phyloP scores from a whole-genome alignment of 164 flowering plant genomes.

The Chloranthus sessilifolius region DNA sequence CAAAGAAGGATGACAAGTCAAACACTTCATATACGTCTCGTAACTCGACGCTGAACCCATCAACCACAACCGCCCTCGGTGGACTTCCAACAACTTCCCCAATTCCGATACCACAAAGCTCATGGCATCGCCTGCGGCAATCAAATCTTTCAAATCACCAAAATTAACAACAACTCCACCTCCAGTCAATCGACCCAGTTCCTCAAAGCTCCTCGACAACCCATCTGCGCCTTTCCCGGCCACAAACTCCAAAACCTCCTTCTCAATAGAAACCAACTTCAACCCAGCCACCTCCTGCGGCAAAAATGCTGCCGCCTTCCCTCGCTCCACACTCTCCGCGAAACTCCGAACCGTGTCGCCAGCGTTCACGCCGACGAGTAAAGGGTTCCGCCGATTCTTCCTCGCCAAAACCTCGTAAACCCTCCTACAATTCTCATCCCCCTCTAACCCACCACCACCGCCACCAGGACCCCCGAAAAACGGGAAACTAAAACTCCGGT shows the following conservation, averaged over 20 bases:
- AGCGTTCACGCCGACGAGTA: constrained; percentile 70
- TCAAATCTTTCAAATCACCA: constrained; percentile 64
- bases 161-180: constrained; percentile 52
- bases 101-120: constrained; percentile 35
- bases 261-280: constrained; percentile 38
- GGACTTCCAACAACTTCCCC: constrained; percentile 38
- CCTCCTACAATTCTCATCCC: constrained; percentile 44
- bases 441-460: constrained; percentile 17
- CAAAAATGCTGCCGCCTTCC: constrained; percentile 17
- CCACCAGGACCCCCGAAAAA: constrained; percentile 33
- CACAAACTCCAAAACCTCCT: constrained; percentile 28
- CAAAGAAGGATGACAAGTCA: constrained; percentile 50
- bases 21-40: constrained; percentile 61
- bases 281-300: constrained; percentile 45
- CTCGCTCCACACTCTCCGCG: constrained; percentile 33
- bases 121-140: constrained; percentile 29
- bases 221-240: constrained; percentile 21
- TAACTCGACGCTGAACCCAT: constrained; percentile 53
- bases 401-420: constrained; percentile 57
- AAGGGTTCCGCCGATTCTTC: constrained; percentile 59
- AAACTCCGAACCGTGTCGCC: constrained; percentile 47
- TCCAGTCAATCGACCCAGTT: constrained; percentile 32
- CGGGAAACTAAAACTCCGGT: constrained; percentile 20
- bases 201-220: constrained; percentile 39
- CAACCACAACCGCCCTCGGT: constrained; percentile 54